Evolutionary conservation across 805 yeast species (phyloP).

Genomic region (Kuraishia piskuri): DNA sequence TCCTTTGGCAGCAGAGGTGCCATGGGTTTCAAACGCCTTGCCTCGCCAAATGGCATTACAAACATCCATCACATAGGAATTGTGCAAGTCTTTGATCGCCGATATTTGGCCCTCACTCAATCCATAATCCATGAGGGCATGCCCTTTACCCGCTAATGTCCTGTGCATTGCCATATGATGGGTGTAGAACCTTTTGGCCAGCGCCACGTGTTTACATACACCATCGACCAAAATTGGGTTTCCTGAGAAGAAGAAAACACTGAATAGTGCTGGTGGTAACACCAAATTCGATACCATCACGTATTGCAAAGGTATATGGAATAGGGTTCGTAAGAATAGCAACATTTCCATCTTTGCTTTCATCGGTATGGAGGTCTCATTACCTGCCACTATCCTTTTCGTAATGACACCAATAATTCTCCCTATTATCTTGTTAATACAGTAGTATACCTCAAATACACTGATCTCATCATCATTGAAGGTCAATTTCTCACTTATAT

Average conservation of each 20-base stretch:
- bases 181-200: conserved; percentile 25
- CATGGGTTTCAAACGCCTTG: conserved; percentile 33
- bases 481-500: neutral
- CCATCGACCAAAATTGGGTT: conserved; percentile 38
- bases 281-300: conserved; percentile 20
- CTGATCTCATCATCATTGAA: neutral
- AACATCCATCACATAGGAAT: conserved; percentile 45
- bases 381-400: neutral
- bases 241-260: conserved; percentile 28
- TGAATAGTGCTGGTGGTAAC: conserved; percentile 30
- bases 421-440: neutral
- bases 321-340: neutral
- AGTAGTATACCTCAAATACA: neutral
- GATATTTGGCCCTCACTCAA: conserved; percentile 10
- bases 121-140: conserved; percentile 3
- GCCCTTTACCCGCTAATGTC: neutral
- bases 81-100: conserved; percentile 27
- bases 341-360: neutral
- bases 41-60: conserved; percentile 52
- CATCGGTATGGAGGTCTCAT: neutral
- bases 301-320: neutral
- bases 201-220: conserved; percentile 35
- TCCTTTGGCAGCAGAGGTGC: conserved; percentile 26
- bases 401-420: neutral
- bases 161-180: neutral